These are phyloP conservation scores for Fereydounia khargensis DNA, from an alignment of 1,284 basidiomycete species.

Conservation along the genomic window DNA sequence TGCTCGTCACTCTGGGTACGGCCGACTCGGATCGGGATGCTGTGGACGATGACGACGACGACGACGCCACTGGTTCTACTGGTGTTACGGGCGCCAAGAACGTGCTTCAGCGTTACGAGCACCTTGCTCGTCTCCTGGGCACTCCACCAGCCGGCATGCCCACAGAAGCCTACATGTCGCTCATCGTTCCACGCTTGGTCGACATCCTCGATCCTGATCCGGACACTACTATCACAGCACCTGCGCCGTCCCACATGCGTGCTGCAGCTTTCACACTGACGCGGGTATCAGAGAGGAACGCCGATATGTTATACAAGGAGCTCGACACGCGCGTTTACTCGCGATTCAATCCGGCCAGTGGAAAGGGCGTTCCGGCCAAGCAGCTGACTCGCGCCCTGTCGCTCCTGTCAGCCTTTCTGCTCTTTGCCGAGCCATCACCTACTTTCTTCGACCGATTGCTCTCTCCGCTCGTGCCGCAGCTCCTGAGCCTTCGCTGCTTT, in stretches of 20 bases:
- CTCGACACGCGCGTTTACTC: conserved; percentile 15
- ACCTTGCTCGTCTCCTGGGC: conserved; percentile 24
- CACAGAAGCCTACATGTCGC: conserved; percentile 15
- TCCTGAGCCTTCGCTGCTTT: conserved; percentile 33
- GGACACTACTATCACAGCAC: conserved; percentile 16
- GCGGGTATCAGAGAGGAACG: conserved; percentile 29
- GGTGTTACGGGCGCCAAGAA: conserved; percentile 14
- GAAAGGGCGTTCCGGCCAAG: conserved; percentile 2
- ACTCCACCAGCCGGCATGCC: conserved; percentile 38
- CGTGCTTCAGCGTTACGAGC: conserved; percentile 19
- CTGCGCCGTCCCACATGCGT: conserved; percentile 34
- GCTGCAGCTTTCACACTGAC: conserved; percentile 40
- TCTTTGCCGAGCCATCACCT: conserved; percentile 47
- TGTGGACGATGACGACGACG: conserved; percentile 8
- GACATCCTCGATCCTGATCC: conserved; percentile 31
- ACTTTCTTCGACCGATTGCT: conserved; percentile 35
- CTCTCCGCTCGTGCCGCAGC: conserved; percentile 24
- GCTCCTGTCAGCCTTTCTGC: conserved; percentile 25
- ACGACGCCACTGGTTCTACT: conserved; percentile 7
- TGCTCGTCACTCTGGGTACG: conserved; percentile 38
- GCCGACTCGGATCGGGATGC: conserved; percentile 22
- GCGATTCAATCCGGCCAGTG: conserved; percentile 7
- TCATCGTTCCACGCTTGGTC: conserved; percentile 28
- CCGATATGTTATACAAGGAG: conserved; percentile 6
- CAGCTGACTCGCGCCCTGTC: conserved; percentile 15